These are phyloP conservation scores for Spathaspora boniae DNA, from an alignment of 805 yeast species.

Conservation along the genomic window DNA sequence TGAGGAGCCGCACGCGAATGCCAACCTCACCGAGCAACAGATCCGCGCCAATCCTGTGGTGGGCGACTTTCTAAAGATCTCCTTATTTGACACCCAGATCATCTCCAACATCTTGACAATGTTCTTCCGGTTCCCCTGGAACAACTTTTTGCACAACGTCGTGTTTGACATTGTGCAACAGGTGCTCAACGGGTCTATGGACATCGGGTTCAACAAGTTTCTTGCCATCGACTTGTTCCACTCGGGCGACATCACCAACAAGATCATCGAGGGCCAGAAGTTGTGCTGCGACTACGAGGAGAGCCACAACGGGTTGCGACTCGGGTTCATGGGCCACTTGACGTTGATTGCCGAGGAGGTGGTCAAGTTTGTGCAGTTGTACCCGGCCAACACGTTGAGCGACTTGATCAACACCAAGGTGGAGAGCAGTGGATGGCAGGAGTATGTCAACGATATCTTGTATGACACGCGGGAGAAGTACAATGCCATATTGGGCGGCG, in stretches of 20 bases:
- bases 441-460: constrained; percentile 76
- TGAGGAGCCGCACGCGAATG: constrained; percentile 42
- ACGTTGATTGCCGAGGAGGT: constrained; percentile 94
- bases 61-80: constrained; percentile 41
- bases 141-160: constrained; percentile 44
- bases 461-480: constrained; percentile 91
- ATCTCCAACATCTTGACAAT: constrained; percentile 38
- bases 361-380: constrained; percentile 68
- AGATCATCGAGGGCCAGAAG: constrained; percentile 48
- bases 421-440: constrained; percentile 60
- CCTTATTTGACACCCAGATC: constrained; percentile 42
- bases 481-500: constrained; percentile 91
- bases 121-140: constrained; percentile 48
- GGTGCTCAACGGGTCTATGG: constrained; percentile 46
- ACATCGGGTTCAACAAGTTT: constrained; percentile 45
- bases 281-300: constrained; percentile 59
- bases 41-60: constrained; percentile 41
- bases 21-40: constrained; percentile 41
- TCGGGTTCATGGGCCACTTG: constrained; percentile 96
- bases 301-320: constrained; percentile 52
- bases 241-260: constrained; percentile 38
- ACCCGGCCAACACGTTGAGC: constrained; percentile 35
- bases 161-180: constrained; percentile 48
- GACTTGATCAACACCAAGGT: constrained; percentile 35
- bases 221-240: constrained; percentile 59